phyloP scores from a whole-genome alignment of 2,329 filamentous ascomycete genomes.

The Colletotrichum sp. region DNA sequence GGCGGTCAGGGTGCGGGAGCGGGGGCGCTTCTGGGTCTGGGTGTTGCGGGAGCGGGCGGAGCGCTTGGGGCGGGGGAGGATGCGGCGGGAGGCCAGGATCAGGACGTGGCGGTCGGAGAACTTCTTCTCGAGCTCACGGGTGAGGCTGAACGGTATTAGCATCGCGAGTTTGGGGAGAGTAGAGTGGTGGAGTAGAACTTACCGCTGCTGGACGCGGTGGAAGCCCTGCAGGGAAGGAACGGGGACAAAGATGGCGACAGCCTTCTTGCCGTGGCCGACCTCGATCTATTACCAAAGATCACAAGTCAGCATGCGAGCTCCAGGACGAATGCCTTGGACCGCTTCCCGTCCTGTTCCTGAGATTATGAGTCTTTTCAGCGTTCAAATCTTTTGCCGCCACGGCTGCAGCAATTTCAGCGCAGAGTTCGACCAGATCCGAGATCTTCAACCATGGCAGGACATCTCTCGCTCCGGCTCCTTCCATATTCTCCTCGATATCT shows the following conservation, averaged over 20 bases:
- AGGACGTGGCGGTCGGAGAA: constrained; percentile 99
- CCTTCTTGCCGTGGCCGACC: constrained; percentile 99
- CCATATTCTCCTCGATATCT: constrained; percentile 7
- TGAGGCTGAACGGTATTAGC: constrained; percentile 70
- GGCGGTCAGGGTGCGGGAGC: constrained; percentile 95
- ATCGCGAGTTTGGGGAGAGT: background rate
- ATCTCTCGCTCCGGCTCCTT: background rate
- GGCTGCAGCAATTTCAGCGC: background rate
- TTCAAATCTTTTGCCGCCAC: constrained; percentile 27
- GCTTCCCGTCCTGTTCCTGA: constrained; percentile 75
- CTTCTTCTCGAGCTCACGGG: constrained; percentile 99
- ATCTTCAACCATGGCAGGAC: background rate
- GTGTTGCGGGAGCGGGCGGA: constrained; percentile 95
- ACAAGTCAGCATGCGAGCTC: constrained; percentile 79
- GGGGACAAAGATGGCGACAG: constrained; percentile 99
- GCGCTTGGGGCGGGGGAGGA: constrained; percentile 97
- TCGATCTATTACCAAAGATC: constrained; percentile 84
- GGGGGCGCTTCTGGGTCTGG: constrained; percentile 98
- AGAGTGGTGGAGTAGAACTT: constrained; percentile 48
- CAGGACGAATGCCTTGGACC: constrained; percentile 73
- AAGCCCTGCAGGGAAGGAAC: constrained; percentile 98
- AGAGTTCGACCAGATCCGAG: background rate
- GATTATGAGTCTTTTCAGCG: constrained; percentile 25
- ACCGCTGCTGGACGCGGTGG: constrained; percentile 99
- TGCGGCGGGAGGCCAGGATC: constrained; percentile 98